Evolutionary conservation across 1,284 basidiomycete species (phyloP).

Genomic region (Tilletia horrida): DNA sequence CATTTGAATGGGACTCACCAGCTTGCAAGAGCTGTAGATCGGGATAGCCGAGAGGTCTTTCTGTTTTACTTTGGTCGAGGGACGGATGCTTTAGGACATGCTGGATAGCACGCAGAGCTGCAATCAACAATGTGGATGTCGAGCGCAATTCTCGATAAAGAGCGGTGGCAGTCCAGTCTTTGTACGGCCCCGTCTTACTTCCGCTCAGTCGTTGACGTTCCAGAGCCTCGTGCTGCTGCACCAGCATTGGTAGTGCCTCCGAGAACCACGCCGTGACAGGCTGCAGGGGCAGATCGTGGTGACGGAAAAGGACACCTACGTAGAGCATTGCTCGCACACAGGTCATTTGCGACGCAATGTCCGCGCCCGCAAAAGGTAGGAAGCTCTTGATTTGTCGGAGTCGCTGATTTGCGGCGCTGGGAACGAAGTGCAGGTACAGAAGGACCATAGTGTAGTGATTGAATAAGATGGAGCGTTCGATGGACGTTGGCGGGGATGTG

Average conservation of each 20-base stretch:
- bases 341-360: constrained; percentile 68
- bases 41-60: constrained; percentile 61
- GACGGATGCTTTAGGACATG: constrained; percentile 64
- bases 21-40: constrained; percentile 65
- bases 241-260: constrained; percentile 64
- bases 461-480: constrained; percentile 74
- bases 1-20: constrained; percentile 58
- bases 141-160: constrained; percentile 11
- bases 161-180: constrained; percentile 13
- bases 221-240: constrained; percentile 61
- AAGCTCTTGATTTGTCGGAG: constrained; percentile 67
- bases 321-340: constrained; percentile 76
- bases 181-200: constrained; percentile 20
- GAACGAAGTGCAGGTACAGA: constrained; percentile 72
- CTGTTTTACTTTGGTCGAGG: constrained; percentile 51
- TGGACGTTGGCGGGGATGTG: constrained; percentile 56
- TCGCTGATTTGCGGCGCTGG: constrained; percentile 62
- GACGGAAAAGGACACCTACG: constrained; percentile 67
- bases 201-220: constrained; percentile 29
- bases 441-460: constrained; percentile 79
- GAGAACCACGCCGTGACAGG: constrained; percentile 68
- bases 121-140: constrained; percentile 33
- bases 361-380: constrained; percentile 67
- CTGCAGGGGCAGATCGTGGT: constrained; percentile 62
- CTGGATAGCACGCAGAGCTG: constrained; percentile 62